Base-by-base conservation (phyloP, 805 yeast genomes). In the Starmerella gropengiesseri region DNA sequence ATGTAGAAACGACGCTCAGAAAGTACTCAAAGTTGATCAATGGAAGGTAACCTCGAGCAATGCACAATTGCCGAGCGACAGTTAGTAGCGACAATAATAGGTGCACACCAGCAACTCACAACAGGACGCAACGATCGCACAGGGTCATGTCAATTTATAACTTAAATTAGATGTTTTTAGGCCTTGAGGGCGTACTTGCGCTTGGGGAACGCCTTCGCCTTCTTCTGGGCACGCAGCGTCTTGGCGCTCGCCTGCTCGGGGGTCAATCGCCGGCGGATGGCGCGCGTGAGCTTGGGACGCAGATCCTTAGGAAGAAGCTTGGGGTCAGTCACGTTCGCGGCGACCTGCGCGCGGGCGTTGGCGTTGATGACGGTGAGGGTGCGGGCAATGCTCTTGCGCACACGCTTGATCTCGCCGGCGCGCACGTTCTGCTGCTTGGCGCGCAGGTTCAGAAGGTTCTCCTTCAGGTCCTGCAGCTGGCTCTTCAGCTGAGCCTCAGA, bases 251-350 rank as follows among this genome's bases (percentile, higher is more conserved):
- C 79, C 75, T 91, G 95, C 70, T 70, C 69, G 66, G 81, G 75
- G 70, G 96, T 78, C 67, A 91, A 77, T 67, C 79, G 77, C 78
- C 97, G 83, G 83, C 98, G 89, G 73, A 89, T 73, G 70, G 98
- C 97, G 81, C 97, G 89, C 73, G 99, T 91, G 82, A 91, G 84
- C 89, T 91, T 91, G 62, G 86, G 94, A 77, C 97, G 89, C 74
- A 91, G 78, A 70, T 87, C 96, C 77, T 89, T 87, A 77, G 98
- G 97, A 70, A 77, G 75, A 80, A 78, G 82, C 74, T 85, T 87
- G 62, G 63, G 62, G 60, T 55, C 56, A 80, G 83, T 81, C 89
- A 87, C 87, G 77, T 83, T 81, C 66, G 81, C 91, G 73, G 84
- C 84, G 67, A 85, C 95, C 61, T 80, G 78, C 59, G 81, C 86